These are phyloP conservation scores for Pistacia integerrima DNA, from an alignment of 345 rosid species.

Conservation along the genomic window DNA sequence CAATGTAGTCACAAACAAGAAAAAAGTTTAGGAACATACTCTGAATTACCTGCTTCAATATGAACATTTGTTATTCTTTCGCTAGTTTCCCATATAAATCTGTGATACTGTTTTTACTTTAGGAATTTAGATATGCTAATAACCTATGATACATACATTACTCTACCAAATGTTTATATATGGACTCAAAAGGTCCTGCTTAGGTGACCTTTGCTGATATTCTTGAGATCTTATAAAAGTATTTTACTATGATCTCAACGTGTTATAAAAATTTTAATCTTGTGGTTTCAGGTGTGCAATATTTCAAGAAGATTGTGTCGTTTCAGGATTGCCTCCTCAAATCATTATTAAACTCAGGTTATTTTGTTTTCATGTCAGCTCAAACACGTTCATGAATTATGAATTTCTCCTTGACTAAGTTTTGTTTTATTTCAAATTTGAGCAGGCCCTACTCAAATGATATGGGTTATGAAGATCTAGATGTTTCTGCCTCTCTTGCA, in stretches of 20 bases:
- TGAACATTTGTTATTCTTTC: background rate
- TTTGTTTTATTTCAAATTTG: slow-evolving; percentile 31
- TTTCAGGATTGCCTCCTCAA: slow-evolving; percentile 61
- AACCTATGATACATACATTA: background rate
- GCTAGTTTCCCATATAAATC: background rate
- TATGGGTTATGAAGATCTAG: slow-evolving; percentile 82
- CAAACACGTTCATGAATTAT: slow-evolving; percentile 21
- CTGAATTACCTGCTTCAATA: background rate
- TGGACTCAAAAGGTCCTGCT: slow-evolving; percentile 1
- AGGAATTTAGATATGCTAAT: background rate
- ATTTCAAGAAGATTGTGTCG: slow-evolving; percentile 87
- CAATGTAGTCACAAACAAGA: background rate
- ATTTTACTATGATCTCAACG: background rate
- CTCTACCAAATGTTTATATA: background rate
- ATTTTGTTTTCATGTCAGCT: slow-evolving; percentile 11
- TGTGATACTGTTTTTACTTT: background rate
- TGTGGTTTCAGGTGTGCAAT: slow-evolving; percentile 62
- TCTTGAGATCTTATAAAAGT: background rate
- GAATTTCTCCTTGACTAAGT: slow-evolving; percentile 12
- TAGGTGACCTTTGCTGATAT: background rate
- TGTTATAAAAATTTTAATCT: background rate
- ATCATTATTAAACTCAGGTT: slow-evolving; percentile 82
- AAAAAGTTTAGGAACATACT: background rate
- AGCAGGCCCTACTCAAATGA: slow-evolving; percentile 92
- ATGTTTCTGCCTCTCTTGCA: slow-evolving; percentile 76